Evolutionary conservation across 257 asterid species (phyloP), one percentile per base, ranked within the genome.

Genomic region (Jacaranda mimosifolia): DNA sequence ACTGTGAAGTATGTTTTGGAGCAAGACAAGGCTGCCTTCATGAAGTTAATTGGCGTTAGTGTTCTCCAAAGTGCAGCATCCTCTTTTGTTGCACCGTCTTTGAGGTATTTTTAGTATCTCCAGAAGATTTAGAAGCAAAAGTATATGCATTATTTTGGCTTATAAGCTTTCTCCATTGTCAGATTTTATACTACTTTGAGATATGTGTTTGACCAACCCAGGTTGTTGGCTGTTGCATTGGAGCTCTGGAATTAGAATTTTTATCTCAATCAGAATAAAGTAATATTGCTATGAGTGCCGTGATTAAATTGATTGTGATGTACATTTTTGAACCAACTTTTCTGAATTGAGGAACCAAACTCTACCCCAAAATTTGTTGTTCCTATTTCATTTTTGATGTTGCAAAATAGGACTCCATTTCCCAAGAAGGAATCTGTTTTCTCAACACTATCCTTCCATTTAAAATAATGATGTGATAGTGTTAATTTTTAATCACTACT

Each of bases 21-120:
- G 86, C 99, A 93, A 85, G 96, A 96, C 85, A 93, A 91, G 82
- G 87, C 92, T 68, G 95, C 97, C 55, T 96, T 96, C 77, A 9
- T 92, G 71, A 94, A 85, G 86, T 82, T 96, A 90, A 91, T 96
- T 82, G 97, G 97, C 74, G 82, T 96, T 79, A 96, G 99, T 81
- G 89, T 96, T 85, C 94, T 96, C 81, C 99, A 96, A 82, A 96
- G 99, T 88, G 97, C 96, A 39, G 99, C 99, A 63, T 93, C 98
- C 81, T 93, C 99, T 75, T 93, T 96, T 72, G 87, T 96, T 70
- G 99, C 97, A 74, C 99, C 99, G 17, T 93, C 99, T 56, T 88
- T 96, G 85, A 93, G 98, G 99, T 96, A 86, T 49, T 73, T 72
- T 60, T 63, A 17, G 43, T 52, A 64, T 82, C 64, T 80, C 45